These are phyloP conservation scores for Diaporthe longicolla DNA, from an alignment of 2,329 filamentous ascomycete genomes.

Conservation along the genomic window DNA sequence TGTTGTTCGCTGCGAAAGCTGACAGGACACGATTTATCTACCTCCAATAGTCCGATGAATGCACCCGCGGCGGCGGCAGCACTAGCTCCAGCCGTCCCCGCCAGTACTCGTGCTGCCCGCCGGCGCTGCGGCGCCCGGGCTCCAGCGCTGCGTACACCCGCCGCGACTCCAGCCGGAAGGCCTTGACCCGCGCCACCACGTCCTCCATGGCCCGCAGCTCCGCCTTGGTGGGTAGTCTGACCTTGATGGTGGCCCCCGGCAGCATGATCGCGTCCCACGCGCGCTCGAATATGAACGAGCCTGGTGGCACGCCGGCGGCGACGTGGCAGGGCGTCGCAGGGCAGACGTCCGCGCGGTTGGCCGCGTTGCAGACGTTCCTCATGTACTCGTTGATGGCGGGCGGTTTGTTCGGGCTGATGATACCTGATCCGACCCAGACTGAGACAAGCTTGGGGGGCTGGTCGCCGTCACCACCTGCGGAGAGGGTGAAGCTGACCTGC, in stretches of 20 bases:
- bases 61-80: conserved; percentile 1
- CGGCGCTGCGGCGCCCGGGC: conserved; percentile 36
- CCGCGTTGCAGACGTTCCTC: conserved; percentile 56
- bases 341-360: conserved; percentile 55
- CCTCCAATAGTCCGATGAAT: conserved; percentile 40
- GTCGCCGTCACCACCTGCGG: conserved; percentile 48
- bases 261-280: conserved; percentile 67
- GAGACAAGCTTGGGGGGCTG: conserved; percentile 44
- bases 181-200: conserved; percentile 59
- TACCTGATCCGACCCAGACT: conserved; percentile 64
- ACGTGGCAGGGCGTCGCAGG: conserved; percentile 65
- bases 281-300: conserved; percentile 61
- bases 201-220: conserved; percentile 59
- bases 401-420: conserved; percentile 47
- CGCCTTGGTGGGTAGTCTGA: conserved; percentile 48
- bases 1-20: not conserved
- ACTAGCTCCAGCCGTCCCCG: conserved; percentile 55
- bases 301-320: conserved; percentile 62
- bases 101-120: conserved; percentile 56
- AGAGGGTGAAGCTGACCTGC: conserved; percentile 47
- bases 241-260: conserved; percentile 46
- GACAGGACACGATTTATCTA: not conserved
- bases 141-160: conserved; percentile 47
- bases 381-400: conserved; percentile 64
- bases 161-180: conserved; percentile 54